Conservation (phyloP, 805 yeast genomes). For the Clavispora asparagi region DNA sequence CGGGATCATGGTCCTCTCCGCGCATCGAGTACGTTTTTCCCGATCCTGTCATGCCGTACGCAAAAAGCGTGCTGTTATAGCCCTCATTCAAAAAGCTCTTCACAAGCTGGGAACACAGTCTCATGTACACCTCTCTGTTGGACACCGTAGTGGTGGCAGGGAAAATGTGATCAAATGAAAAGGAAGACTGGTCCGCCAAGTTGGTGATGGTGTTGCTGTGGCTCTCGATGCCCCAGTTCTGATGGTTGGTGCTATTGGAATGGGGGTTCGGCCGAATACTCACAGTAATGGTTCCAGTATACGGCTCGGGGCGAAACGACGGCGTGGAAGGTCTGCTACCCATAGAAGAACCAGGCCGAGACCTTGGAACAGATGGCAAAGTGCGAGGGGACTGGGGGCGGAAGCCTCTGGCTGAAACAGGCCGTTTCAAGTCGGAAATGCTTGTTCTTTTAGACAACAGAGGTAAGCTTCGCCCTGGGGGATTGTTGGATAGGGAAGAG, state of each 20-base stretch:
- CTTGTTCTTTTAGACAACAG: slow-evolving; percentile 1
- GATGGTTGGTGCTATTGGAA: slow-evolving; percentile 26
- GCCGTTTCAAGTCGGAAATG: slow-evolving; percentile 24
- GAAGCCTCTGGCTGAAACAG: slow-evolving; percentile 24
- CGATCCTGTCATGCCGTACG: slow-evolving; percentile 93
- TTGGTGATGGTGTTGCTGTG: slow-evolving; percentile 36
- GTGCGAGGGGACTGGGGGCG: slow-evolving; percentile 29
- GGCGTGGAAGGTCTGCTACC: slow-evolving; percentile 38
- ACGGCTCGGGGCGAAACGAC: slow-evolving; percentile 34
- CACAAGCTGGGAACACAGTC: slow-evolving; percentile 50
- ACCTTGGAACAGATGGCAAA: slow-evolving; percentile 6
- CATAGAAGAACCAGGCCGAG: slow-evolving; percentile 34
- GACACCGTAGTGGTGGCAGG: slow-evolving; percentile 38
- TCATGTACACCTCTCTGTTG: slow-evolving; percentile 58
- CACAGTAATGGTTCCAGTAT: slow-evolving; percentile 70
- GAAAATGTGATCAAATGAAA: slow-evolving; percentile 76
- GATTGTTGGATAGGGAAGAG: slow-evolving; percentile 11
- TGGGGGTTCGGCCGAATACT: slow-evolving; percentile 74
- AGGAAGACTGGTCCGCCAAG: slow-evolving; percentile 53
- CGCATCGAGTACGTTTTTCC: slow-evolving; percentile 89
- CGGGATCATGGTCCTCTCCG: slow-evolving; percentile 59
- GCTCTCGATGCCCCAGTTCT: slow-evolving; percentile 44
- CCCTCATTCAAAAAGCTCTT: slow-evolving; percentile 57
- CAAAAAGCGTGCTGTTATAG: slow-evolving; percentile 83
- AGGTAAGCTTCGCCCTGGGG: slow-evolving; percentile 14